Base-by-base conservation (phyloP, 257 asterid genomes). In the Salvia hispanica region DNA sequence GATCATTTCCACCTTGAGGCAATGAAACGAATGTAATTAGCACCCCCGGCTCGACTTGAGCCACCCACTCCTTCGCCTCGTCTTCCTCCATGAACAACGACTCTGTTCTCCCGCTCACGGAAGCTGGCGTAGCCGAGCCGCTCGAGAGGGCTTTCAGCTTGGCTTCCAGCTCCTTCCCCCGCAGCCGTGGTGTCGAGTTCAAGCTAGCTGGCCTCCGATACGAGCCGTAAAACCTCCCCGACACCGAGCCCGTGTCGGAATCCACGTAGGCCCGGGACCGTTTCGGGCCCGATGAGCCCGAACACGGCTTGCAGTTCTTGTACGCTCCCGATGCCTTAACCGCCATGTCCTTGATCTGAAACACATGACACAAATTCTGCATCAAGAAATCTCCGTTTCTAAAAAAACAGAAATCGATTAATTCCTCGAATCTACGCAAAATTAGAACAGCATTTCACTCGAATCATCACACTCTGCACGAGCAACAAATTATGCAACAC, bases 11-110 rank as follows among this genome's bases (percentile, higher is more conserved):
- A 64, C 96, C 96, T 2, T 81, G 81, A 52, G 92, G 90, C 78
- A 88, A 80, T 1, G 97, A 84, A 72, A 94, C 82, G 57, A 94
- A 91, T 1, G 99, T 87, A 77, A 94, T 94, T 21, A 88, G 75
- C 58, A 94, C 99, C 16, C 99, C 97, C 0, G 99, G 97, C 79
- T 94, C 99, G 48, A 88, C 97, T 78, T 94, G 99, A 52, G 99
- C 99, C 45, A 89, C 90, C 99, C 99, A 93, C 56, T 90, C 99
- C 73, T 86, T 91, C 5, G 86, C 78, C 81, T 88, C 97, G 55
- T 88, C 94, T 58, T 91, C 96, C 73, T 88, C 97, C 90, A 84
- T 72, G 70, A 85, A 89, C 75, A 74, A 82, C 0, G 96, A 83
- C 72, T 91, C 97, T 1, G 87, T 82, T 66, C 97, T 79, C 31